These are phyloP conservation scores for Cymbidium sinense DNA, from an alignment of 106 monocot species.

Conservation along the genomic window DNA sequence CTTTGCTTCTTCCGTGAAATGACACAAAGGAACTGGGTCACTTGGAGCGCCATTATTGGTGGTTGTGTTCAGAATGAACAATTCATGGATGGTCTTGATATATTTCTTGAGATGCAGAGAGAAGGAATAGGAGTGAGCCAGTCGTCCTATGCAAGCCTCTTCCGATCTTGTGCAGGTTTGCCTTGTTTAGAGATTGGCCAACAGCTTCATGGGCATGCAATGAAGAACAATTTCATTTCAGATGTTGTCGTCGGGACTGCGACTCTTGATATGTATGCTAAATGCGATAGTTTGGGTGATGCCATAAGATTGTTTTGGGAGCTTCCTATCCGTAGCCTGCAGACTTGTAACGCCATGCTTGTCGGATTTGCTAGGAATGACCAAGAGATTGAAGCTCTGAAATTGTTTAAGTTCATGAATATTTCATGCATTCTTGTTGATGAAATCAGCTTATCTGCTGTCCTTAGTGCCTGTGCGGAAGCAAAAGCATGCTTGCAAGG, in stretches of 20 bases:
- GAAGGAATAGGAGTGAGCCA: slow-evolving; percentile 46
- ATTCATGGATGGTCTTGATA: slow-evolving; percentile 29
- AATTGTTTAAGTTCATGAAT: slow-evolving; percentile 55
- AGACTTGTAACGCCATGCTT: slow-evolving; percentile 78
- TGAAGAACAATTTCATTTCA: slow-evolving; percentile 48
- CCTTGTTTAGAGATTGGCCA: slow-evolving; percentile 25
- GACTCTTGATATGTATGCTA: slow-evolving; percentile 79
- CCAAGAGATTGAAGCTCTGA: slow-evolving; percentile 41
- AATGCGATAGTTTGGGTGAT: slow-evolving; percentile 33
- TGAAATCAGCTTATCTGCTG: slow-evolving; percentile 69
- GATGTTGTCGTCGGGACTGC: slow-evolving; percentile 85
- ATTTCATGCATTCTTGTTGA: slow-evolving; percentile 36
- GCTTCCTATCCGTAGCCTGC: slow-evolving; percentile 37
- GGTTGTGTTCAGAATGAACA: slow-evolving; percentile 65
- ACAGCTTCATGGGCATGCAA: slow-evolving; percentile 73
- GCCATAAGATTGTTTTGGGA: slow-evolving; percentile 42
- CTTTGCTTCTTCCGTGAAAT: slow-evolving; percentile 51
- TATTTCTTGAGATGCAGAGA: slow-evolving; percentile 64
- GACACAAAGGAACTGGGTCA: slow-evolving; percentile 57
- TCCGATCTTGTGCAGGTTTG: slow-evolving; percentile 60
- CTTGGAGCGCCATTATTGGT: slow-evolving; percentile 74
- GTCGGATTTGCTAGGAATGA: slow-evolving; percentile 51
- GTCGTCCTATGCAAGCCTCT: slow-evolving; percentile 76
- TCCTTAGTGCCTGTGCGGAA: slow-evolving; percentile 80
- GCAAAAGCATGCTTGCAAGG: slow-evolving; percentile 48